Evolutionary conservation across 2,329 filamentous ascomycete species (phyloP).

Genomic region (Talaromyces sp.): DNA sequence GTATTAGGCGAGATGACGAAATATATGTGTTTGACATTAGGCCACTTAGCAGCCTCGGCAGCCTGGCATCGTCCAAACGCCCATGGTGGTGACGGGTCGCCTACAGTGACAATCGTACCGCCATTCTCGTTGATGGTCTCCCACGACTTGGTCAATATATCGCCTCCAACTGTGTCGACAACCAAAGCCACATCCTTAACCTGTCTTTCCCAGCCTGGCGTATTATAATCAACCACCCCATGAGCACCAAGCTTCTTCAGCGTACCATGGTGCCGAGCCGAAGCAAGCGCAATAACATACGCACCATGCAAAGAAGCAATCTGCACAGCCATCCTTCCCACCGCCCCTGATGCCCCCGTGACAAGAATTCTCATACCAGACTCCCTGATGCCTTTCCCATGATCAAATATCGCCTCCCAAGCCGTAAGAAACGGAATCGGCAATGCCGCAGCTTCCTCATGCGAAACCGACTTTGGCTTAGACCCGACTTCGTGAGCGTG

Average conservation of each 20-base stretch:
- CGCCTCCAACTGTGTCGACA: slow-evolving; percentile 35
- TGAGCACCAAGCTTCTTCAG: not conserved
- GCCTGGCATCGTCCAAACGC: not conserved
- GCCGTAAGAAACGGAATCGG: slow-evolving; percentile 7
- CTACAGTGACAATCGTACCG: slow-evolving; percentile 38
- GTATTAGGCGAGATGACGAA: slow-evolving; percentile 6
- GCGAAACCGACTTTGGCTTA: not conserved
- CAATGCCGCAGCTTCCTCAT: slow-evolving; percentile 1
- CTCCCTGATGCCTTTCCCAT: not conserved
- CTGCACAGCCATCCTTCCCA: not conserved
- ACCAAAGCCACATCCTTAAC: slow-evolving; percentile 27
- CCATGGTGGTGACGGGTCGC: slow-evolving; percentile 24
- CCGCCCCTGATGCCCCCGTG: slow-evolving; percentile 3
- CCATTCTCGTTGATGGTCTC: slow-evolving; percentile 27
- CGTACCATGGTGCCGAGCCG: not conserved
- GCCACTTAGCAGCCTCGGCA: not conserved
- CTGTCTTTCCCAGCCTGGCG: not conserved
- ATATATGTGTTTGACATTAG: slow-evolving; percentile 5
- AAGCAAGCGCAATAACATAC: slow-evolving; percentile 3
- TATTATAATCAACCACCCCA: slow-evolving; percentile 2
- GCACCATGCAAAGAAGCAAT: not conserved
- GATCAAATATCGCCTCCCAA: slow-evolving; percentile 9
- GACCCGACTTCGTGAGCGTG: not conserved
- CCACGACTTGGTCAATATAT: slow-evolving; percentile 33
- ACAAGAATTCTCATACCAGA: not conserved